phyloP scores from a whole-genome alignment of 441 rosid species.

The Syzygium syzygioides region DNA sequence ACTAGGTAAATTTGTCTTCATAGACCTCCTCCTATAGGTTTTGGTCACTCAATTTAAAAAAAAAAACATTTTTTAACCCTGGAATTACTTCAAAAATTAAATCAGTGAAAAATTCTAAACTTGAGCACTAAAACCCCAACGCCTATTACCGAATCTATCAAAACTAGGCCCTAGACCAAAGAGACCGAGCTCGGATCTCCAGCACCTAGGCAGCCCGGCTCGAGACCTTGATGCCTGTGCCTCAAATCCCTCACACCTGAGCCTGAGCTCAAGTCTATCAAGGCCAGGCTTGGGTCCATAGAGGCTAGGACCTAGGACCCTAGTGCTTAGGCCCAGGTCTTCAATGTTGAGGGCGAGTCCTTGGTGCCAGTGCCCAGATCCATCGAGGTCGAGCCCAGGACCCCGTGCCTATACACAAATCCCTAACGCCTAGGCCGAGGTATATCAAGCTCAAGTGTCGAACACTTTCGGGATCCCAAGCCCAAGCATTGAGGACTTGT shows the following conservation, averaged over 20 bases:
- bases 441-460: neutral
- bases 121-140: neutral
- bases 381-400: neutral
- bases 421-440: accelerated
- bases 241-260: too few relatives aligned
- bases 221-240: neutral
- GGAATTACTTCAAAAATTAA: neutral
- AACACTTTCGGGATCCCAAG: neutral
- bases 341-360: accelerated
- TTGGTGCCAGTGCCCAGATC: neutral
- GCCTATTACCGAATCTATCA: neutral
- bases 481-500: neutral
- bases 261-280: too few relatives aligned
- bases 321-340: neutral
- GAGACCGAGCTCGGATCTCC: neutral
- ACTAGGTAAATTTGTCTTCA: neutral
- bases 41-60: neutral
- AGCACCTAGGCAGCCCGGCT: neutral
- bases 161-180: neutral
- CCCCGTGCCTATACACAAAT: neutral
- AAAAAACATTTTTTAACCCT: neutral
- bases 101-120: accelerated
- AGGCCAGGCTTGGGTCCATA: neutral
- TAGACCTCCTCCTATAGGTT: neutral
- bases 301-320: neutral